Evolutionary conservation across 2,329 filamentous ascomycete species (phyloP).

Genomic region (Chrysoporthe puriensis): DNA sequence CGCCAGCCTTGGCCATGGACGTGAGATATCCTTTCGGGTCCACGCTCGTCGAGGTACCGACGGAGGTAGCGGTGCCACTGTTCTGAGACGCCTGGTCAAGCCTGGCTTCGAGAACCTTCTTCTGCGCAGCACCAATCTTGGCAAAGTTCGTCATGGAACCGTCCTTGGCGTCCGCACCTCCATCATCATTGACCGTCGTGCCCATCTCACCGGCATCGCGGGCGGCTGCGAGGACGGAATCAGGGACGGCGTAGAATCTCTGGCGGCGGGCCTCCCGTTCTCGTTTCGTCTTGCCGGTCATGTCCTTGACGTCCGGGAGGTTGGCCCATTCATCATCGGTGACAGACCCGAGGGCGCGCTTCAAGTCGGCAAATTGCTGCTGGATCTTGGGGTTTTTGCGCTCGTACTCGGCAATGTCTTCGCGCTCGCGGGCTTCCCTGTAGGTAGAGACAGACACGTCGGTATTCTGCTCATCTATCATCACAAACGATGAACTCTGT

Average conservation of each 20-base stretch:
- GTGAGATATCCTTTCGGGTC: conserved; percentile 97
- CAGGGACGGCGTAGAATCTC: conserved; percentile 93
- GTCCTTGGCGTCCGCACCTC: conserved; percentile 60
- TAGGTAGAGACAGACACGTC: conserved; percentile 64
- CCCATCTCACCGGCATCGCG: conserved; percentile 80
- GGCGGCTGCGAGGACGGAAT: conserved; percentile 90
- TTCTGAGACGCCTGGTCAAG: conserved; percentile 84
- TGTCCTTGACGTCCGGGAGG: conserved; percentile 91
- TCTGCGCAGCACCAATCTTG: conserved; percentile 92
- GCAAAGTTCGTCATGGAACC: conserved; percentile 98
- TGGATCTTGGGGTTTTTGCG: conserved; percentile 97
- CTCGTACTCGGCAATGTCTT: conserved; percentile 94
- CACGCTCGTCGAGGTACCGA: conserved; percentile 85
- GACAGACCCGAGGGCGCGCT: conserved; percentile 84
- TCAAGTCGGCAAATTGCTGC: conserved; percentile 95
- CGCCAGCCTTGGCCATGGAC: conserved; percentile 79
- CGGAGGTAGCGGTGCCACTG: conserved; percentile 66
- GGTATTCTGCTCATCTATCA: conserved; percentile 76
- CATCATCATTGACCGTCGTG: conserved; percentile 84
- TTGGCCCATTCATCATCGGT: conserved; percentile 97
- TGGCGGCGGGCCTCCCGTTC: conserved; percentile 81
- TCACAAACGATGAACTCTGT: conserved; percentile 69
- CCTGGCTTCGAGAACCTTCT: conserved; percentile 94
- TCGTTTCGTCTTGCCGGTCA: conserved; percentile 91
- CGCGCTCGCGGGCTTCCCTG: conserved; percentile 92